These are phyloP conservation scores for Cicer yamashitae DNA, from an alignment of 306 rosid species.

Conservation along the genomic window DNA sequence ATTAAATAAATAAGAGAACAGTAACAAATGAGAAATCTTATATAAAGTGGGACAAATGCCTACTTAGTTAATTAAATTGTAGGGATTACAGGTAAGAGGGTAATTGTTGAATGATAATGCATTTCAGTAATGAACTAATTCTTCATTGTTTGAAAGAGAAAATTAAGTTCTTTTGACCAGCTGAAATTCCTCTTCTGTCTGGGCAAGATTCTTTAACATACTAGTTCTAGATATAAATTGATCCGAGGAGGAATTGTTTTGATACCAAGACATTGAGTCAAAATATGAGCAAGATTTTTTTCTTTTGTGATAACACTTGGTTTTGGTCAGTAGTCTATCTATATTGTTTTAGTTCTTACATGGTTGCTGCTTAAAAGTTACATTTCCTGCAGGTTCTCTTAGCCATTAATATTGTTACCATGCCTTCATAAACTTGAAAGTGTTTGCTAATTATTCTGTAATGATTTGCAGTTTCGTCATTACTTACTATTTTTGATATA, in stretches of 20 bases:
- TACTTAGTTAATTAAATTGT: not conserved
- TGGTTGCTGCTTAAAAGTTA: slow-evolving; percentile 16
- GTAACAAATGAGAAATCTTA: not conserved
- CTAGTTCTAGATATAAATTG: not conserved
- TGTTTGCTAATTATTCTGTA: not conserved
- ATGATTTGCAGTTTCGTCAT: slow-evolving; percentile 28
- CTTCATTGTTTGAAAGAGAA: slow-evolving; percentile 2
- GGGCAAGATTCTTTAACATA: not conserved
- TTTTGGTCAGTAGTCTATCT: slow-evolving; percentile 9
- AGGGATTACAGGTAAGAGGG: not conserved
- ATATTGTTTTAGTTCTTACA: not conserved
- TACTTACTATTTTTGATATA: slow-evolving; percentile 30
- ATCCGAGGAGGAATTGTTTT: too few relatives aligned
- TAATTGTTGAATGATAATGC: not conserved
- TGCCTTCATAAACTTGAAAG: slow-evolving; percentile 27
- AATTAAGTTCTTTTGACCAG: not conserved
- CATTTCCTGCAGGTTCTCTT: not conserved
- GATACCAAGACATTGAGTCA: too few relatives aligned
- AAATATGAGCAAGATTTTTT: too few relatives aligned
- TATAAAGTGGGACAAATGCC: not conserved
- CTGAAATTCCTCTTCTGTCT: not conserved
- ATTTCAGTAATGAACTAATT: not conserved
- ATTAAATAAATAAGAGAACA: not conserved
- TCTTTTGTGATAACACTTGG: not conserved
- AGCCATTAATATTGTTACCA: not conserved